phyloP scores from a whole-genome alignment of 2,329 filamentous ascomycete genomes.

The Beauveria sp. region DNA sequence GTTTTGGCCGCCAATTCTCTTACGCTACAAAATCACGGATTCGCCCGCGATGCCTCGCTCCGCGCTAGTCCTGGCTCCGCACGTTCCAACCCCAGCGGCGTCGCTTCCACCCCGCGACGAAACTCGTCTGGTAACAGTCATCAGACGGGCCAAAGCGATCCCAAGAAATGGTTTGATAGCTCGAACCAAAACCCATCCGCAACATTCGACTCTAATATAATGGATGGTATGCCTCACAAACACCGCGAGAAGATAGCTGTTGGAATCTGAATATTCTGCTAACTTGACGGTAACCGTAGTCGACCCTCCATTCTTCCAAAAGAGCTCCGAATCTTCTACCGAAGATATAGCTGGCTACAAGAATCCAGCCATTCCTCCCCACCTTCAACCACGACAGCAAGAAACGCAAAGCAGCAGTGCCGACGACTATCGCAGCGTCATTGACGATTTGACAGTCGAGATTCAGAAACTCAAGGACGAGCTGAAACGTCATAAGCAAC shows the following conservation, averaged over 20 bases:
- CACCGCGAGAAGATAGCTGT: neutral
- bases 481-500: conserved; percentile 61
- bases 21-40: conserved; percentile 38
- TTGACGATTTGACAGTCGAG: conserved; percentile 78
- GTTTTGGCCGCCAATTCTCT: conserved; percentile 38
- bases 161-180: conserved; percentile 46
- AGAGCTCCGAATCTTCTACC: conserved; percentile 43
- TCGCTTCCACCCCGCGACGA: conserved; percentile 19
- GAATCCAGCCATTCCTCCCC: conserved; percentile 20
- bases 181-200: conserved; percentile 43
- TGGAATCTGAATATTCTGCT: neutral
- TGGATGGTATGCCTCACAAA: conserved; percentile 35
- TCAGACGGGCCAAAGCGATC: conserved; percentile 40
- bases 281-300: conserved; percentile 21
- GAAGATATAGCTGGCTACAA: conserved; percentile 30
- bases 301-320: conserved; percentile 49
- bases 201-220: conserved; percentile 32
- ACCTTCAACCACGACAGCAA: conserved; percentile 16
- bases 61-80: conserved; percentile 20
- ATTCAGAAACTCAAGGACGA: conserved; percentile 72
- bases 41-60: conserved; percentile 34
- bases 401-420: conserved; percentile 50
- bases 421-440: conserved; percentile 73
- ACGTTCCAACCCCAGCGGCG: conserved; percentile 14
- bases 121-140: conserved; percentile 44